phyloP scores from a whole-genome alignment of 768 basidiomycete genomes.

The Fomitopsis serialis region DNA sequence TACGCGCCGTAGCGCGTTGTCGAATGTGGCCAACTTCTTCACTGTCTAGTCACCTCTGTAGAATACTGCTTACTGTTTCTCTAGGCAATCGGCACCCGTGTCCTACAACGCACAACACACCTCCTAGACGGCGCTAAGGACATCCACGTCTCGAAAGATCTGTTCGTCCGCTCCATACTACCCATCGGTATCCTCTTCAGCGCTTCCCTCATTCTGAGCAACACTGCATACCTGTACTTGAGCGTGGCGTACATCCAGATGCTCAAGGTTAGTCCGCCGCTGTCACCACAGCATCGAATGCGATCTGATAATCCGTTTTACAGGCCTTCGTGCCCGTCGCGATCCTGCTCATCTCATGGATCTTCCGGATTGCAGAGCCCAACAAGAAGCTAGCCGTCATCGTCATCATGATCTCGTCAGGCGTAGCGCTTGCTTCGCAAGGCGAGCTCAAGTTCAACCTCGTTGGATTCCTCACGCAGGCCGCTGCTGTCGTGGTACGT shows the following conservation, averaged over 20 bases:
- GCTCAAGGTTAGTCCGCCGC: slow-evolving; percentile 61
- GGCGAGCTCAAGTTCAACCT: slow-evolving; percentile 86
- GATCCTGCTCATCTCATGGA: slow-evolving; percentile 90
- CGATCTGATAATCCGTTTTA: too few relatives aligned
- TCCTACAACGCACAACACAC: slow-evolving; percentile 75
- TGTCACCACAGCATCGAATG: too few relatives aligned
- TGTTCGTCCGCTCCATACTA: slow-evolving; percentile 81
- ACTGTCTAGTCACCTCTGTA: too few relatives aligned
- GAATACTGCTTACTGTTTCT: not conserved
- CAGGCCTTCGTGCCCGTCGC: slow-evolving; percentile 90
- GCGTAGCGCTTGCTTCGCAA: slow-evolving; percentile 84
- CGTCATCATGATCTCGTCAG: slow-evolving; percentile 85
- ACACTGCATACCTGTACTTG: slow-evolving; percentile 89
- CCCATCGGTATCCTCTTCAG: slow-evolving; percentile 94
- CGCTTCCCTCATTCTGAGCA: slow-evolving; percentile 85
- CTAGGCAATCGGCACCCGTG: slow-evolving; percentile 78
- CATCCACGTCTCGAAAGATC: slow-evolving; percentile 70
- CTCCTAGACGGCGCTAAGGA: slow-evolving; percentile 78
- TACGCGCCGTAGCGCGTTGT: too few relatives aligned
- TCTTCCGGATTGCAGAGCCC: slow-evolving; percentile 83
- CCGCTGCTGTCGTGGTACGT: slow-evolving; percentile 78
- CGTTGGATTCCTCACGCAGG: slow-evolving; percentile 84
- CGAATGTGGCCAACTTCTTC: too few relatives aligned
- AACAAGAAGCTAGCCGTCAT: slow-evolving; percentile 76
- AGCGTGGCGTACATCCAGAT: slow-evolving; percentile 95